phyloP scores from a whole-genome alignment of 2,329 filamentous ascomycete species.

The Trichoderma polysporum region DNA sequence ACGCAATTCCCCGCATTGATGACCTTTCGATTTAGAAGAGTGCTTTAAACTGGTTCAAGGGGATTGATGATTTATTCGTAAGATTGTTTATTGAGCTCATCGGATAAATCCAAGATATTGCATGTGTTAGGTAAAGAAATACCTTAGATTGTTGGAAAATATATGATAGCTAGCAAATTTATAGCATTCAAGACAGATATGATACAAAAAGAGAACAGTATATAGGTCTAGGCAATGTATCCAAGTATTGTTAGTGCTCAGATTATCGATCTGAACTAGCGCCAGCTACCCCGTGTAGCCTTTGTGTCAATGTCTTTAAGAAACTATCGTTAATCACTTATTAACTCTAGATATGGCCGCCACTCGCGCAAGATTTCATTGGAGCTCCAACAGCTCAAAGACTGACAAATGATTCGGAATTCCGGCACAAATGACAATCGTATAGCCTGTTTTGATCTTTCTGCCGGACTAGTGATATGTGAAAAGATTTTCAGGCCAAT shows the following conservation, averaged over 20 bases:
- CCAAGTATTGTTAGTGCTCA: background rate
- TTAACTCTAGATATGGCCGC: background rate
- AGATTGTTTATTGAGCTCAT: background rate
- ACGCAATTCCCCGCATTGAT: conserved; percentile 38
- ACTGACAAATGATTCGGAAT: too few species aligned
- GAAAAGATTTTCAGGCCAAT: too few species aligned
- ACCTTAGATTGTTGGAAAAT: background rate
- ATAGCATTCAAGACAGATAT: background rate
- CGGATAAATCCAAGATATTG: too few species aligned
- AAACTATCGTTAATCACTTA: background rate
- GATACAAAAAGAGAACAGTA: background rate
- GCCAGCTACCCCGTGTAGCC: background rate
- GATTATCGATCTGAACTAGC: background rate
- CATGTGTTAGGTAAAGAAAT: background rate
- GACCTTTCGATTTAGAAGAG: conserved; percentile 23
- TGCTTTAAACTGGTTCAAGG: background rate
- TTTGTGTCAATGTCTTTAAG: background rate
- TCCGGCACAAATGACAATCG: too few species aligned
- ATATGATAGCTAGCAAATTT: background rate
- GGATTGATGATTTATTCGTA: background rate
- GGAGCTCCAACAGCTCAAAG: too few species aligned
- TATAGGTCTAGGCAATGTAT: background rate
- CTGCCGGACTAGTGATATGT: too few species aligned
- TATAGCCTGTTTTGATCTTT: background rate
- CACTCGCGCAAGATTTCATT: background rate